These are phyloP conservation scores for Rhizophora mangle DNA, from an alignment of 345 rosid genomes.

Conservation along the genomic window DNA sequence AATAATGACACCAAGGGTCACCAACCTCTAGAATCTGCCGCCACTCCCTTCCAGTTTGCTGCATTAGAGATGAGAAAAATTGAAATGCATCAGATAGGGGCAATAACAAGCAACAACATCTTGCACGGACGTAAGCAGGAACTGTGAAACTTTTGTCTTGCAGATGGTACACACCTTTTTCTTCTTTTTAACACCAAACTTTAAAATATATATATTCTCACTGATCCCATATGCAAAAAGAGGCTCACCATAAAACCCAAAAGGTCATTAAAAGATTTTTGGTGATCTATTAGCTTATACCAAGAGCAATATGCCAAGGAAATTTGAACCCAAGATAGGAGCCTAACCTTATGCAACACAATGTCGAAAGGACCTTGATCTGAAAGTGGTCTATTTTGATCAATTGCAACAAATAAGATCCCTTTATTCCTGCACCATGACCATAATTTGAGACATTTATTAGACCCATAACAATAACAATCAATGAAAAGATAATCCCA, in stretches of 20 bases:
- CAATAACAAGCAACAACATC: neutral
- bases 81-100: constrained; percentile 1
- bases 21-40: constrained; percentile 76
- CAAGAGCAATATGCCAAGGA: neutral
- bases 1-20: constrained; percentile 8
- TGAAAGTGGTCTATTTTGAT: constrained; percentile 61
- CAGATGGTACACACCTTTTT: neutral
- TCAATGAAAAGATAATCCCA: neutral
- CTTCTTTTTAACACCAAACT: neutral
- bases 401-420: constrained; percentile 68
- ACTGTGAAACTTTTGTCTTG: neutral
- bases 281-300: neutral
- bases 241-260: neutral
- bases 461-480: neutral
- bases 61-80: constrained; percentile 18
- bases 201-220: neutral
- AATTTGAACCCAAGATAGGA: neutral
- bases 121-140: neutral
- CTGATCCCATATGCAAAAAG: too few species aligned
- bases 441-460: neutral
- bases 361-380: constrained; percentile 86
- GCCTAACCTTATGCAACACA: constrained; percentile 66
- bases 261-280: neutral
- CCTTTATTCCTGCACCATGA: constrained; percentile 33
- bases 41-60: constrained; percentile 74